Conservation (phyloP, 1,284 basidiomycete genomes). For the Pascua sp. region DNA sequence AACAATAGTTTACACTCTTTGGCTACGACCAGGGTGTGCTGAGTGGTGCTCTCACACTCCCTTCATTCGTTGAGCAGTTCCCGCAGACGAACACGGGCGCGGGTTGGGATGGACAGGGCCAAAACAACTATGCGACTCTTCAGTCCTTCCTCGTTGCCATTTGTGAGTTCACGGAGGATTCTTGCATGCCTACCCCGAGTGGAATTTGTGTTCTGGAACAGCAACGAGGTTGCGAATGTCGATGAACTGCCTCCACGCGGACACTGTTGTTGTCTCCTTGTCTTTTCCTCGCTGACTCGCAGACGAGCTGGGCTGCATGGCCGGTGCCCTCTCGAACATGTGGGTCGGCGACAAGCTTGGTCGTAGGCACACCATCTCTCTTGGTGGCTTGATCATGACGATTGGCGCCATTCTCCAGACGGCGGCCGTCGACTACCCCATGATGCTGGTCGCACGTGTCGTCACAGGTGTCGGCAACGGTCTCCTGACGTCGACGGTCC, state of each 20-base stretch:
- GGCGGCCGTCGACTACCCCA: slow-evolving; percentile 54
- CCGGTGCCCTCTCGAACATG: slow-evolving; percentile 47
- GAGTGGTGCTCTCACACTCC: slow-evolving; percentile 42
- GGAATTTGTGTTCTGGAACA: too few species aligned
- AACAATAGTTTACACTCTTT: slow-evolving; percentile 15
- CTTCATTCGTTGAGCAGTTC: slow-evolving; percentile 28
- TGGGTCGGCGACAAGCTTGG: slow-evolving; percentile 48
- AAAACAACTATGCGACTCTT: slow-evolving; percentile 23
- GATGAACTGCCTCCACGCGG: too few species aligned
- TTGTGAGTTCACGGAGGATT: too few species aligned
- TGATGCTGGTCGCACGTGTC: slow-evolving; percentile 64
- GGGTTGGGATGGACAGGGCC: slow-evolving; percentile 1
- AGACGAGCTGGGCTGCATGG: slow-evolving; percentile 47
- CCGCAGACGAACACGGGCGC: slow-evolving; percentile 13
- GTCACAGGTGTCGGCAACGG: slow-evolving; percentile 57
- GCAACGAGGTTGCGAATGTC: too few species aligned
- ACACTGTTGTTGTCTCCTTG: too few species aligned
- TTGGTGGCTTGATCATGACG: slow-evolving; percentile 51
- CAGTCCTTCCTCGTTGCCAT: slow-evolving; percentile 47
- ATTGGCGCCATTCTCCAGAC: slow-evolving; percentile 55
- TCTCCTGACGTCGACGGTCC: slow-evolving; percentile 55
- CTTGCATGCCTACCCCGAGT: slow-evolving; percentile 9
- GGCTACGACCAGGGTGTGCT: slow-evolving; percentile 44
- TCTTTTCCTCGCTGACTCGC: not conserved
- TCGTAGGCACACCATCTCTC: slow-evolving; percentile 43